phyloP scores from a whole-genome alignment of 306 rosid species.

The Hippophae gyantsensis region DNA sequence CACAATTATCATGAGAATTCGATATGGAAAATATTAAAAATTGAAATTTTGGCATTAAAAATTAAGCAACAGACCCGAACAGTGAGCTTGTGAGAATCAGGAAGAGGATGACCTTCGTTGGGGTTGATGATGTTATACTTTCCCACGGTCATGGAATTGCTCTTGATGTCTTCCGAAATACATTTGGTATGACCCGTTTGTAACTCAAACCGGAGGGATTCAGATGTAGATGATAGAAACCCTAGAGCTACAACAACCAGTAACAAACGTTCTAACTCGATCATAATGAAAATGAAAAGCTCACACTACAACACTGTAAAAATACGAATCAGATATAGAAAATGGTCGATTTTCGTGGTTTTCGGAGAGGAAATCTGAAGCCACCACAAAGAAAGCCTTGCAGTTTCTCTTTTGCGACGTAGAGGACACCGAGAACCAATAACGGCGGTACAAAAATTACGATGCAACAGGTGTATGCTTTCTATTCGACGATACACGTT shows the following conservation, averaged over 20 bases:
- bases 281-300: constrained; percentile 7
- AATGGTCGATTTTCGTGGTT: too few species aligned
- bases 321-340: too few species aligned
- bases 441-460: too few species aligned
- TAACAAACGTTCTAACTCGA: constrained; percentile 16
- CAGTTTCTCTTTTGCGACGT: too few species aligned
- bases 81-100: constrained; percentile 64
- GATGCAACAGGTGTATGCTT: too few species aligned
- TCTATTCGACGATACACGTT: too few species aligned
- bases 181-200: constrained; percentile 81
- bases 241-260: constrained; percentile 22
- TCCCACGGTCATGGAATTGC: constrained; percentile 81
- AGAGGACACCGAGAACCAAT: too few species aligned
- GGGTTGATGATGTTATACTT: constrained; percentile 62
- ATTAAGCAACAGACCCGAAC: constrained; percentile 45
- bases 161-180: constrained; percentile 78
- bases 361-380: too few species aligned
- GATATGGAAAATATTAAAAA: neutral
- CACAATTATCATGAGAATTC: neutral
- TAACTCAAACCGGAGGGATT: constrained; percentile 79
- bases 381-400: too few species aligned
- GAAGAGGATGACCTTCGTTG: constrained; percentile 55
- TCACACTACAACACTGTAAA: too few species aligned
- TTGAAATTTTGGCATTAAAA: neutral
- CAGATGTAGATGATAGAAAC: constrained; percentile 33